A percentile compares a stretch with the other conserved stretches of the same genome.
These are phyloP conservation scores for Globisporangium okanoganense DNA, from an alignment of 352 stramenopile species.

Conservation along the genomic window DNA sequence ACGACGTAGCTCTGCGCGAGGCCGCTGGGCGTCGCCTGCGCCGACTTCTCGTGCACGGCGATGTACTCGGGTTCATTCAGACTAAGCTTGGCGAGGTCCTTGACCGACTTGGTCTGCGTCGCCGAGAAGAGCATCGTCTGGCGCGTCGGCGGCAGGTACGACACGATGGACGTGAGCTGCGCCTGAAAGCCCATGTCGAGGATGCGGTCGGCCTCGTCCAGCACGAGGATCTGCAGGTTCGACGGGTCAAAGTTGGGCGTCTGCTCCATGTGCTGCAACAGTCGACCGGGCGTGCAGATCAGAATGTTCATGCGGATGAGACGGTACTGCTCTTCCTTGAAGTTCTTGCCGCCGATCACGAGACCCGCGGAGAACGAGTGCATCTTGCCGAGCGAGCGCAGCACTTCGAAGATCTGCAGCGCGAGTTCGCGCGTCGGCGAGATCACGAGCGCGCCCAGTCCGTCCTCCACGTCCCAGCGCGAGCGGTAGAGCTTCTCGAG, in stretches of 20 bases:
- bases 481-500: constrained; percentile 89
- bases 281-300: constrained; percentile 94
- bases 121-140: constrained; percentile 98
- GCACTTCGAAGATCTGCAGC: constrained; percentile 99
- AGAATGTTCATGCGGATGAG: constrained; percentile 96
- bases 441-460: constrained; percentile 95
- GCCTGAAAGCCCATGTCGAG: constrained; percentile 99
- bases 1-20: constrained; percentile 96
- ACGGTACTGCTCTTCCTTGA: constrained; percentile 92
- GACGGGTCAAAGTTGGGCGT: constrained; percentile 95
- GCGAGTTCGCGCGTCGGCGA: constrained; percentile 98
- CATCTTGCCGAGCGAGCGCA: constrained; percentile 93
- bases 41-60: constrained; percentile 93
- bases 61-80: constrained; percentile 96
- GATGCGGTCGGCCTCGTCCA: constrained; percentile 99
- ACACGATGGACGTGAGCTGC: constrained; percentile 97
- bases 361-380: constrained; percentile 96
- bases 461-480: constrained; percentile 90
- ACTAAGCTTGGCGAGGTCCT: constrained; percentile 95
- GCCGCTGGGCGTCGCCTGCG: constrained; percentile 87
- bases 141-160: constrained; percentile 90
- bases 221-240: constrained; percentile 94
- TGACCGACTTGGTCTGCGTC: constrained; percentile 97
- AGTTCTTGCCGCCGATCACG: constrained; percentile 96
- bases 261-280: constrained; percentile 99